Evolutionary conservation across 2,329 filamentous ascomycete genomes (phyloP).

Genomic region (Cyphellophora attinorum): DNA sequence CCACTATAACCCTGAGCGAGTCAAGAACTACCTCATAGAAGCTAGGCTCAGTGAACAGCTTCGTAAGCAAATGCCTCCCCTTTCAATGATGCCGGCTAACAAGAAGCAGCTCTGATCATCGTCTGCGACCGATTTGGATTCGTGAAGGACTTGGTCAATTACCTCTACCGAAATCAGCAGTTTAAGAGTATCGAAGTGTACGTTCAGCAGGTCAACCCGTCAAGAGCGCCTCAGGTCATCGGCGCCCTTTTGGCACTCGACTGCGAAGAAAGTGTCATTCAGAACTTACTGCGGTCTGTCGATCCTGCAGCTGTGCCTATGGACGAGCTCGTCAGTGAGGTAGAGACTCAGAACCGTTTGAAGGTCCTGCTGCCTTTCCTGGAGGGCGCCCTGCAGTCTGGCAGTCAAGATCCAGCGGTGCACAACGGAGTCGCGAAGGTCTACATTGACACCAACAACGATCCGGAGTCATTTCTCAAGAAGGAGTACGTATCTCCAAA

Average conservation of each 20-base stretch:
- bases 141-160: conserved; percentile 90
- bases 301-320: conserved; percentile 80
- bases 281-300: conserved; percentile 76
- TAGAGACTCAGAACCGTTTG: conserved; percentile 90
- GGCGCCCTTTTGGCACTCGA: conserved; percentile 92
- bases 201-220: conserved; percentile 91
- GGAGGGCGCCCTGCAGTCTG: conserved; percentile 76
- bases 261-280: conserved; percentile 94
- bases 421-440: conserved; percentile 98
- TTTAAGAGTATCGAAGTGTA: conserved; percentile 99
- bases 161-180: conserved; percentile 97
- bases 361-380: conserved; percentile 95
- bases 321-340: conserved; percentile 84
- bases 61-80: no score
- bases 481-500: no score
- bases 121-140: conserved; percentile 99
- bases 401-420: conserved; percentile 92
- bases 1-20: conserved; percentile 83
- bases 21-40: conserved; percentile 99
- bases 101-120: conserved; percentile 93
- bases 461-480: conserved; percentile 93
- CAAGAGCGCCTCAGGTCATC: conserved; percentile 81
- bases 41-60: conserved; percentile 85
- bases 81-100: no score
- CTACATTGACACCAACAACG: conserved; percentile 97